Percentiles rank a stretch among this genome's conserved stretches.
These are phyloP conservation scores for Maudiozyma turicensis DNA, from an alignment of 805 yeast genomes.

Conservation along the genomic window DNA sequence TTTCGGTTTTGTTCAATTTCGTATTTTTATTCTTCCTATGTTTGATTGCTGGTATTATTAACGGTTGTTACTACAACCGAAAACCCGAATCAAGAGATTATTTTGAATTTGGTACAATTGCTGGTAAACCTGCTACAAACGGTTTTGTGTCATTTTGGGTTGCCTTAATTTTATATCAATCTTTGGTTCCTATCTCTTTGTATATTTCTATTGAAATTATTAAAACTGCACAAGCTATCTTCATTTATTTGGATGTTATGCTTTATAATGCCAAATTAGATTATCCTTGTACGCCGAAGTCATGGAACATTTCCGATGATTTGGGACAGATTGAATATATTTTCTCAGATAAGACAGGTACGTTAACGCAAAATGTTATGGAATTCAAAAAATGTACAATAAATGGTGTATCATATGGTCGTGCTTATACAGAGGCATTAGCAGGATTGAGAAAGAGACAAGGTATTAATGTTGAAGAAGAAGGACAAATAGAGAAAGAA, in stretches of 20 bases:
- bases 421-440: conserved; percentile 75
- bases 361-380: conserved; percentile 77
- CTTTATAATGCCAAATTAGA: conserved; percentile 63
- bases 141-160: conserved; percentile 71
- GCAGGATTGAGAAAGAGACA: conserved; percentile 71
- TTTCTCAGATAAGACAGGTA: conserved; percentile 79
- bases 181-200: conserved; percentile 74
- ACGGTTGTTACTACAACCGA: conserved; percentile 53
- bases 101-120: conserved; percentile 64
- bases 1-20: conserved; percentile 61
- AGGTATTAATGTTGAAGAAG: conserved; percentile 65
- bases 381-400: conserved; percentile 77
- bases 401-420: conserved; percentile 62
- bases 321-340: conserved; percentile 79
- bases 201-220: conserved; percentile 77
- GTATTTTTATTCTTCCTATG: conserved; percentile 54
- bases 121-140: conserved; percentile 52
- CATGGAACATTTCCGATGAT: conserved; percentile 83
- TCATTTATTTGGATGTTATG: conserved; percentile 64
- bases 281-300: conserved; percentile 75
- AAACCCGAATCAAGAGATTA: conserved; percentile 42
- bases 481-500: conserved; percentile 40
- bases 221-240: conserved; percentile 73
- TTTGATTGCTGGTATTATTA: conserved; percentile 59
- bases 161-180: conserved; percentile 65